phyloP scores from a whole-genome alignment of 164 flowering plant genomes.

The Hamamelis virginiana region DNA sequence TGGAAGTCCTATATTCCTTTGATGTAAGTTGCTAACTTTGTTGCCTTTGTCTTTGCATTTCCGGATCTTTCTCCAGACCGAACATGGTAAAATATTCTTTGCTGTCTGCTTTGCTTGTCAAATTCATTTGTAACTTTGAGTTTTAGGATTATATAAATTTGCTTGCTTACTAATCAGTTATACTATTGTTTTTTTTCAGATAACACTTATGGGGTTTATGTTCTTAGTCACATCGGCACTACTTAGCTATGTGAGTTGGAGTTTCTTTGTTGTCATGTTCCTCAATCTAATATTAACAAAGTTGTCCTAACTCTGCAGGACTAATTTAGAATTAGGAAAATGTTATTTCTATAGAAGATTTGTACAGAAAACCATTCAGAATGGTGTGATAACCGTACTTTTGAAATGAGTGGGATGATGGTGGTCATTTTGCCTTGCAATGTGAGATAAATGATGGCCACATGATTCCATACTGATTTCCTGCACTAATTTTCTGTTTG shows the following conservation, averaged over 20 bases:
- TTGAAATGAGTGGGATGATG: no score
- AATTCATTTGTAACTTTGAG: slow-evolving; percentile 3
- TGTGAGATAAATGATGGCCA: no score
- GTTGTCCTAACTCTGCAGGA: not conserved
- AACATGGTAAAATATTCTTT: slow-evolving; percentile 64
- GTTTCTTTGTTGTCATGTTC: not conserved
- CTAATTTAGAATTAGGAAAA: no score
- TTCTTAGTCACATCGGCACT: slow-evolving; percentile 78
- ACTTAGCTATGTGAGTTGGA: slow-evolving; percentile 86
- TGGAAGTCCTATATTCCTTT: no score
- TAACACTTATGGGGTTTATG: slow-evolving; percentile 87
- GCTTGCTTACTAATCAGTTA: slow-evolving; percentile 5
- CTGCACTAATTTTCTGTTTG: no score
- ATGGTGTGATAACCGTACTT: no score
- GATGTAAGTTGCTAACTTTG: slow-evolving; percentile 10
- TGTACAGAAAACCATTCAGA: no score
- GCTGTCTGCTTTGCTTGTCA: not conserved
- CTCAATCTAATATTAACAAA: slow-evolving; percentile 5
- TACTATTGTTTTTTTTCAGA: slow-evolving; percentile 49
- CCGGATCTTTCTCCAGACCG: slow-evolving; percentile 63
- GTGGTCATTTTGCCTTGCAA: no score
- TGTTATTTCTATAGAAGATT: no score
- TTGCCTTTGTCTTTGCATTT: slow-evolving; percentile 12
- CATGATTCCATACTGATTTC: no score
- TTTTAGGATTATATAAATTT: no score